Evolutionary conservation across 345 rosid genomes (phyloP), one percentile per base, ranked within the genome.

Genomic region (Camelina neglecta): DNA sequence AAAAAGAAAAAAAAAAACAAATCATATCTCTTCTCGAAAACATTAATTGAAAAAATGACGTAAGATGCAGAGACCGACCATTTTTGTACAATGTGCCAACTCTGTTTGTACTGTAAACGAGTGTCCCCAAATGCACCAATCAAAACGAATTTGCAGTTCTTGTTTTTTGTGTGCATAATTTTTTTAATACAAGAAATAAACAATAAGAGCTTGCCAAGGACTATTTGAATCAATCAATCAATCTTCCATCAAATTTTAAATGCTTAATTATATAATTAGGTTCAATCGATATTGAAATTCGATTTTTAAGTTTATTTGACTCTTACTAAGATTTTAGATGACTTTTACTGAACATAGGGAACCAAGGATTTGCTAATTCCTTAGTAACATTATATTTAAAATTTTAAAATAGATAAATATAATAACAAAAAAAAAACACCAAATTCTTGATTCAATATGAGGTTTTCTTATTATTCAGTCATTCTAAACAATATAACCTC

Each of bases 31-130:
- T 58, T 58, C 6, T 44, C 13, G 20, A 58, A 31, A 59, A 29
- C 12, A 57, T 56, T 44, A 44, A 42, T 42, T 15, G 7, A 23
- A 42, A 69, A 31, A 16, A 23, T 21, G 50, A 71, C 38, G 49
- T 60, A 60, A n/a, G 50, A 60, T 24, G 50, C 39, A 23, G 68
- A 61, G 54, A 72, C 76, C 76, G 76, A 72, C 76, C 54, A 72
- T 51, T 62, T 62, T 50, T 51, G 76, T 51, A 39, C 33, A 62
- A 62, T 72, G 76, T 72, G 76, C 69, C 76, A 51, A 44, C 44
- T 72, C 75, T 61, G 39, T 15, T 36, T 60, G 60, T 60, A 49
- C 51, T 72, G 38, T 60, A 60, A 61, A 9, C 26, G 39, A 53
- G 75, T 49, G 62, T 8, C 21, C 47, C 41, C 2, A 11, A 72